Evolutionary conservation across 768 basidiomycete species (phyloP).

Genomic region (Polyporus arcularius): DNA sequence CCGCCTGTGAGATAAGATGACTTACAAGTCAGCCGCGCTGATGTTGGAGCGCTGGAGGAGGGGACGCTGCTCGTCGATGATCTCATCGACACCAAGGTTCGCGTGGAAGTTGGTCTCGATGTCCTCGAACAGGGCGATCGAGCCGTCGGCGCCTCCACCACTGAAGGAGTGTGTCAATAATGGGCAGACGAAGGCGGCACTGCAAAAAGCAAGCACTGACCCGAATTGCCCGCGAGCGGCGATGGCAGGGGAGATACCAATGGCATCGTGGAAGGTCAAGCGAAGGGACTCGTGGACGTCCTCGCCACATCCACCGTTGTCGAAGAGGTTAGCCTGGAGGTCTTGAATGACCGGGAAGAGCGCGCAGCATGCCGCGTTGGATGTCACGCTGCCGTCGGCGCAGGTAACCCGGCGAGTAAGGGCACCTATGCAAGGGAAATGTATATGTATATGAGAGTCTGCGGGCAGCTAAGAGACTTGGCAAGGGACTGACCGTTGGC

Average conservation of each 20-base stretch:
- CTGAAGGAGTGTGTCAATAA: conserved; percentile 1
- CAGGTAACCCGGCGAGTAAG: conserved; percentile 24
- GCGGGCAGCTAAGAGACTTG: no score
- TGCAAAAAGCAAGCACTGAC: not conserved
- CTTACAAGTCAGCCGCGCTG: conserved; percentile 28
- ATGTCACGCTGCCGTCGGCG: conserved; percentile 16
- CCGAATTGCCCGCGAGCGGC: conserved; percentile 14
- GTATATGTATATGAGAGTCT: no score
- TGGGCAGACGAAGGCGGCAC: not conserved
- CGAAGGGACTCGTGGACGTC: conserved; percentile 34
- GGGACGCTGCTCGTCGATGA: conserved; percentile 24
- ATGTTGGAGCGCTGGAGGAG: conserved; percentile 24
- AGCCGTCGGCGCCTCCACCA: conserved; percentile 44
- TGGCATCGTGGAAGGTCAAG: conserved; percentile 30
- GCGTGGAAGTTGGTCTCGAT: conserved; percentile 45
- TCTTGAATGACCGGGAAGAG: conserved; percentile 22
- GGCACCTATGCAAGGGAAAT: conserved; percentile 4
- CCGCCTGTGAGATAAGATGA: not conserved
- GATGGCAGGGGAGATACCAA: conserved; percentile 22
- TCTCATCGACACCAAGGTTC: conserved; percentile 34
- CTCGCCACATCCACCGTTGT: conserved; percentile 36
- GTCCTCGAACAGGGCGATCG: conserved; percentile 45
- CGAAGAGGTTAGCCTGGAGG: conserved; percentile 36
- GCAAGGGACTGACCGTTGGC: conserved; percentile 21
- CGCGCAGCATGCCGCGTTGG: conserved; percentile 19